These are phyloP conservation scores for Hansenula sp. DNA, from an alignment of 1,139 yeast species.

Conservation along the genomic window DNA sequence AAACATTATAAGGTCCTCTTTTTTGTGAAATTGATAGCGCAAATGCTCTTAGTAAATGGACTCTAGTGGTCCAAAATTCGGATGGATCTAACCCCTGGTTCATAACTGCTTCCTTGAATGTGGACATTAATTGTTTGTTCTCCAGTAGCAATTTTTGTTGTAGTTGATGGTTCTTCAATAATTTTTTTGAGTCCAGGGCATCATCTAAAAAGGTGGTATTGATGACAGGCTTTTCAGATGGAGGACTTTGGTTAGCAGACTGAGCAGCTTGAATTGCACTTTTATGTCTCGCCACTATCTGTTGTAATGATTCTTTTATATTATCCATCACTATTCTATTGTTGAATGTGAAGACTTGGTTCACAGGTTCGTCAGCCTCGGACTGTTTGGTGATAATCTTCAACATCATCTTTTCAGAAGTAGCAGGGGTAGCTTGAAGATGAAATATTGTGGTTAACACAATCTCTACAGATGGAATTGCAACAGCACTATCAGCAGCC, in stretches of 20 bases:
- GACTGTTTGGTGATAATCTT: conserved; percentile 46
- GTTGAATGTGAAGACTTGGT: conserved; percentile 55
- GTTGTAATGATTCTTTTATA: conserved; percentile 66
- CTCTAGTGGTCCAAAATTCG: conserved; percentile 86
- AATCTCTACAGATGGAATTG: conserved; percentile 40
- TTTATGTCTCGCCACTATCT: conserved; percentile 65
- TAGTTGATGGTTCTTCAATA: conserved; percentile 66
- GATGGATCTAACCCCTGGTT: conserved; percentile 70
- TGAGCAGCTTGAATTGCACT: conserved; percentile 33
- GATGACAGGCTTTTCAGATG: conserved; percentile 28
- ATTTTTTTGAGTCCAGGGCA: conserved; percentile 41
- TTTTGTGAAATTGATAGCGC: conserved; percentile 83
- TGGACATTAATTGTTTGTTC: conserved; percentile 64
- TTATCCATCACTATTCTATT: conserved; percentile 75
- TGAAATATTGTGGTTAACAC: conserved; percentile 52
- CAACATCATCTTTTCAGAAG: conserved; percentile 65
- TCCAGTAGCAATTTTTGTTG: conserved; percentile 77
- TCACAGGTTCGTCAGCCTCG: conserved; percentile 42
- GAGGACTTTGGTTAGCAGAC: conserved; percentile 30
- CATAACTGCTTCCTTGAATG: conserved; percentile 88
- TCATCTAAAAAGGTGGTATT: conserved; percentile 36
- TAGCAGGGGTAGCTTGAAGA: conserved; percentile 72
- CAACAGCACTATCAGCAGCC: conserved; percentile 58
- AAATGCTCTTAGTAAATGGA: conserved; percentile 76
- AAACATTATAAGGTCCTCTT: conserved; percentile 89